Base-by-base conservation (phyloP, 495 filamentous ascomycete genomes). In the Bombardia bombarda region DNA sequence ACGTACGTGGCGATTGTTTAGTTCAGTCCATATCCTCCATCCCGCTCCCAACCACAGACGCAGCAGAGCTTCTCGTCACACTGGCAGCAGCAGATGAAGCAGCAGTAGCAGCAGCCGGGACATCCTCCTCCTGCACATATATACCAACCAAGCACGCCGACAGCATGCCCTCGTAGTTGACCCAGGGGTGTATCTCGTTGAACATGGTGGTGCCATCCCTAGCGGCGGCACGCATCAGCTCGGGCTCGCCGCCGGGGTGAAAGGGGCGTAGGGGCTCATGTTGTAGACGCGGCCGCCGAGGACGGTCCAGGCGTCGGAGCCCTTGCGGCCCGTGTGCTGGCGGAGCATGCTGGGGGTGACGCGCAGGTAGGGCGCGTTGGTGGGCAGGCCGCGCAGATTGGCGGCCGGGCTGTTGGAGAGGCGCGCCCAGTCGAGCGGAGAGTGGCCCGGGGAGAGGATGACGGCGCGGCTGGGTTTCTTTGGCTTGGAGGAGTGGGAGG, bases 111-210 rank as follows among this genome's bases (percentile, higher is more conserved):
- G 34, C 43, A 40, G 60, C 50, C 26, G 25, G 26, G 16, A 44
- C 71, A 30, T 88, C 82, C 42, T 77, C 70, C 72, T 97, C 93
- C 4, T 75, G 72, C 30, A 97, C 87, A 59, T 87, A 66, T 23
- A 95, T 79, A 1, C 92, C 92, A 3, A 98, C 74, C 49, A 95
- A 53, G 61, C 90, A 96, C 53, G 83, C 78, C 19, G 79, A 77
- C 40, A 98, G 63, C 78, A 98, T 95, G 3, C 83, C 85, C 68
- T 97, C 93, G 72, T 87, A 94, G 54, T 94, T 98, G 8, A 98
- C 90, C 92, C 93, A 98, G 14, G 90, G 88, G 70, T 98, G 92
- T 18, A 90, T 76, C 68, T 95, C 88, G 48, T 82, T 79, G 61
- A 98, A 97, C 55, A 98, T 52, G 67, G 79, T 80, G 5, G 73